Evolutionary conservation across 352 stramenopile species (phyloP).

Genomic region (Thraustotheca clavata): DNA sequence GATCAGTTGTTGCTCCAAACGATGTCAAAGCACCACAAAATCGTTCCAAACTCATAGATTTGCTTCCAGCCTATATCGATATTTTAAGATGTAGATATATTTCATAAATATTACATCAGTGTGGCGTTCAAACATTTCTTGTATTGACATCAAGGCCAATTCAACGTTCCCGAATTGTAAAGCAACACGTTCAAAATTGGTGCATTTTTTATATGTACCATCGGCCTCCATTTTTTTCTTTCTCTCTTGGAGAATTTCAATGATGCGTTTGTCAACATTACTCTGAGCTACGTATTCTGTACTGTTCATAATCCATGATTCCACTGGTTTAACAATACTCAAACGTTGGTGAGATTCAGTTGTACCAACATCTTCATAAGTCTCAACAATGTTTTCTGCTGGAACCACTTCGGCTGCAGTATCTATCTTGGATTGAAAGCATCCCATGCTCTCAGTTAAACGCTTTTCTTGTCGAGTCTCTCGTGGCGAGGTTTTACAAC

Average conservation of each 20-base stretch:
- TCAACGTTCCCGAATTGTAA: slow-evolving; percentile 58
- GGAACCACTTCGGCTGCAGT: not conserved
- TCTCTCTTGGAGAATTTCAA: slow-evolving; percentile 51
- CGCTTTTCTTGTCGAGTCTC: too few species aligned
- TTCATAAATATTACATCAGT: slow-evolving; percentile 31
- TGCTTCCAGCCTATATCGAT: slow-evolving; percentile 26
- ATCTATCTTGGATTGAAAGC: slow-evolving; percentile 15
- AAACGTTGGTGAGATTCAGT: not conserved
- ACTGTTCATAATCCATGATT: slow-evolving; percentile 15
- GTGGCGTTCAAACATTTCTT: slow-evolving; percentile 56
- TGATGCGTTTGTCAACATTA: slow-evolving; percentile 34
- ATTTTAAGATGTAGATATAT: not conserved
- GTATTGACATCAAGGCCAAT: slow-evolving; percentile 55
- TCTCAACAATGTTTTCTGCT: not conserved
- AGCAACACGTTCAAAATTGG: slow-evolving; percentile 72
- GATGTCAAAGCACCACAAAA: slow-evolving; percentile 48
- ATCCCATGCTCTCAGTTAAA: too few species aligned
- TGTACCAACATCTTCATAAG: not conserved
- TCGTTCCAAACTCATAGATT: slow-evolving; percentile 53
- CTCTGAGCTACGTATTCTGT: slow-evolving; percentile 19
- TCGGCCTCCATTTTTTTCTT: slow-evolving; percentile 40
- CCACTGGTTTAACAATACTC: slow-evolving; percentile 14
- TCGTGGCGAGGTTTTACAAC: too few species aligned
- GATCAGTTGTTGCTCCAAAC: slow-evolving; percentile 56
- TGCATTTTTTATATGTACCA: slow-evolving; percentile 33